phyloP scores from a whole-genome alignment of 495 filamentous ascomycete species.

The Aspergillus avenaceus region DNA sequence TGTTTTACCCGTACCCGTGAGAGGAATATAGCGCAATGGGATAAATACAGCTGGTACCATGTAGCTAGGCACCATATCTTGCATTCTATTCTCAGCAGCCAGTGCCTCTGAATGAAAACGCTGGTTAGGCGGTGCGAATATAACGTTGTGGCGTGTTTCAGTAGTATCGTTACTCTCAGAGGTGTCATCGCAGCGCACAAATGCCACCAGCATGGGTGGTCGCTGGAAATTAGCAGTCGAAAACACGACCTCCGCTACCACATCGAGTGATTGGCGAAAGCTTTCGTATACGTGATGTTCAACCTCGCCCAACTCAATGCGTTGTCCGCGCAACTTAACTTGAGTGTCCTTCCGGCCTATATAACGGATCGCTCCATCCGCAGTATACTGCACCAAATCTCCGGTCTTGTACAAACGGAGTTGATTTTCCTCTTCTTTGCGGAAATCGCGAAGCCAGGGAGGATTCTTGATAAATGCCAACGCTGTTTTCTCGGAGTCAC shows the following conservation, averaged over 20 bases:
- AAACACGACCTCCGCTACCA: not conserved
- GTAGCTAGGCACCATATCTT: slow-evolving; percentile 18
- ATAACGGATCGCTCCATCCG: not conserved
- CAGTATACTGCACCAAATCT: not conserved
- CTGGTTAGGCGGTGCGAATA: not conserved
- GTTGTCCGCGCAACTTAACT: slow-evolving; percentile 7
- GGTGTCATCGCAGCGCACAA: too few relatives aligned
- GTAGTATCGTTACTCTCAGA: too few relatives aligned
- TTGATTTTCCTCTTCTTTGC: not conserved
- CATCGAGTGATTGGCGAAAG: not conserved
- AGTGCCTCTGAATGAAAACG: not conserved
- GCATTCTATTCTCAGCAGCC: not conserved
- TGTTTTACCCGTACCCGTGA: slow-evolving; percentile 30
- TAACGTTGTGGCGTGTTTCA: not conserved
- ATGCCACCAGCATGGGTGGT: not conserved
- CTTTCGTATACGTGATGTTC: not conserved
- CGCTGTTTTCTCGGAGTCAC: slow-evolving; percentile 11
- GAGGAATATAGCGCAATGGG: too few relatives aligned
- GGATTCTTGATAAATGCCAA: not conserved
- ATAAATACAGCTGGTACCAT: slow-evolving; percentile 38
- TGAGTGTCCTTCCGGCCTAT: slow-evolving; percentile 8
- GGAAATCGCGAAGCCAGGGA: not conserved
- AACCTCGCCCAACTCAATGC: slow-evolving; percentile 5
- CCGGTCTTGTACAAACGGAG: not conserved
- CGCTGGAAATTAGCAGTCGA: slow-evolving; percentile 6